Evolutionary conservation across 2,329 filamentous ascomycete genomes (phyloP), one percentile per base, ranked within the genome.

Genomic region (Dactylellina parvicollis): DNA sequence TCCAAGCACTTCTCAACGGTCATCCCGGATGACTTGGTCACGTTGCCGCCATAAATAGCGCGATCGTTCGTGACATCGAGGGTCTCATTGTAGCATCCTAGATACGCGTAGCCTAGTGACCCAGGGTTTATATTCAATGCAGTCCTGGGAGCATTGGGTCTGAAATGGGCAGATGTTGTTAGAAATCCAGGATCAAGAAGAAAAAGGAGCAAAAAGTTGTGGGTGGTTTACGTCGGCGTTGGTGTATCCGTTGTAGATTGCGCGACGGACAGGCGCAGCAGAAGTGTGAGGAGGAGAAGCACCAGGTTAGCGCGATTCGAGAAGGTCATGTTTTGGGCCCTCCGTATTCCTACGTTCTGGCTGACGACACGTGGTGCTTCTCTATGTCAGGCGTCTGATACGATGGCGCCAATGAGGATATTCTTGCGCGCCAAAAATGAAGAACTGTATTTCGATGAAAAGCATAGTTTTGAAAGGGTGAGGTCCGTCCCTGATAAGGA

Each of bases 41-140:
- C 78, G 75, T 81, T 81, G 49, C 83, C 83, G 47, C 80, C 82
- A 18, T 79, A 75, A 3, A 88, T 80, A 14, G 86, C 85, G 76
- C 81, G 82, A 52, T 71, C 78, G 49, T 80, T 80, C 26, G 80
- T 80, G 12, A 85, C 77, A 38, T 80, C 80, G n/a, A 81, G 83
- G 1, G 86, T 87, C 77, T 88, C 86, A 76, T 86, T 86, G 80
- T 80, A 87, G 80, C 86, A 88, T 64, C 86, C 86, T n/a, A 79
- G 78, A 79, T 87, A 87, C 14, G 61, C 74, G 80, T 86, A 87
- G 16, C 59, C 67, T 18, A 28, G 26, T 3, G 44, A 59, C 20
- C 67, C 67, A 2, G 42, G 26, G 38, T 32, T 42, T 14, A 72
- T 28, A 20, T 10, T 30, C 50, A 72, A 16, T n/a, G 59, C 59